These are phyloP conservation scores for Arthroderma sp. DNA, from an alignment of 2,329 filamentous ascomycete genomes.

Conservation along the genomic window DNA sequence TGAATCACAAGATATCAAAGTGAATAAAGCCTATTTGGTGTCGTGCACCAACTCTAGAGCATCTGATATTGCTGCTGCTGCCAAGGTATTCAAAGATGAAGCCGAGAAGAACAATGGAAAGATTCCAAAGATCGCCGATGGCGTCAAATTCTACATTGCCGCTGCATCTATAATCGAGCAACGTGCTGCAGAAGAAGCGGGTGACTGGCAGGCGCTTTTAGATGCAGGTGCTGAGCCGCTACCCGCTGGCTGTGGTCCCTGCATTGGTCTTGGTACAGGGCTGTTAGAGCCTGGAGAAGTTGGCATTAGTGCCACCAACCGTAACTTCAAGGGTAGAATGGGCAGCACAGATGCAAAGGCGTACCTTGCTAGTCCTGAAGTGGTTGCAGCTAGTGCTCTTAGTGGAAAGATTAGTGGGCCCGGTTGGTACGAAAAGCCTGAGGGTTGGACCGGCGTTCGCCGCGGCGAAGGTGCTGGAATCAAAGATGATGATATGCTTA, in stretches of 20 bases:
- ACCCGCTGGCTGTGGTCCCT: slow-evolving; percentile 65
- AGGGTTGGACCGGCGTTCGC: slow-evolving; percentile 47
- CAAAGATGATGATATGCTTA: slow-evolving; percentile 49
- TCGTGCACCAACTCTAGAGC: slow-evolving; percentile 79
- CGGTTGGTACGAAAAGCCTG: slow-evolving; percentile 62
- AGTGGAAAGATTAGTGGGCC: slow-evolving; percentile 46
- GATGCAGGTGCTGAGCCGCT: slow-evolving; percentile 64
- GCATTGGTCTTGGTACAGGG: slow-evolving; percentile 72
- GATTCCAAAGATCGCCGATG: slow-evolving; percentile 55
- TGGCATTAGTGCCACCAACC: slow-evolving; percentile 69
- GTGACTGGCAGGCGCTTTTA: slow-evolving; percentile 73
- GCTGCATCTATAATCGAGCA: slow-evolving; percentile 74
- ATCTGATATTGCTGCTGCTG: slow-evolving; percentile 70
- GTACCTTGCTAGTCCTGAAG: slow-evolving; percentile 78
- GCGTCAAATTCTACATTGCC: slow-evolving; percentile 79
- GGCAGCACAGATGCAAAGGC: slow-evolving; percentile 66
- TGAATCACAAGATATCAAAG: slow-evolving; percentile 56
- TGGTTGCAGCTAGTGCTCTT: slow-evolving; percentile 81
- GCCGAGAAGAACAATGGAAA: slow-evolving; percentile 46
- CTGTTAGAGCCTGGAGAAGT: slow-evolving; percentile 75
- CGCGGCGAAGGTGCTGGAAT: slow-evolving; percentile 60
- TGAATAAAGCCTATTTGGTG: slow-evolving; percentile 78
- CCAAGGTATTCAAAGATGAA: slow-evolving; percentile 71
- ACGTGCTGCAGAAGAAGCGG: slow-evolving; percentile 58
- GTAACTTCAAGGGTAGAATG: slow-evolving; percentile 89